Base-by-base conservation (phyloP, 2,329 filamentous ascomycete genomes). In the Fusarium sp. region DNA sequence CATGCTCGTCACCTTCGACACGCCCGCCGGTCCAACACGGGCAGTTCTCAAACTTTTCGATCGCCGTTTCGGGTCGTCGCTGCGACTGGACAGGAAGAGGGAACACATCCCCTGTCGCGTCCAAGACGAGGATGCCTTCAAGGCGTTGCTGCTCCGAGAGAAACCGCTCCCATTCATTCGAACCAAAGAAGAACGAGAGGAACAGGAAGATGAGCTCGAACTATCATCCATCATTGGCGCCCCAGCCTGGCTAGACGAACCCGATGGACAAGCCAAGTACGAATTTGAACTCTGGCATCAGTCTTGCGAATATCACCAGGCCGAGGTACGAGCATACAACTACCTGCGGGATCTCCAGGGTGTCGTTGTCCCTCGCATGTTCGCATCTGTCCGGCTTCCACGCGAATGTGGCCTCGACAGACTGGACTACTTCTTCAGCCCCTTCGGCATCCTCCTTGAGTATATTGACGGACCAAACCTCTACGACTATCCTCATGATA, bases 321-420 rank as follows among this genome's bases (percentile, higher is more conserved):
- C 18, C 2, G 53, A 56, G 10, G 20, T 22, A 8, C 3, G 7
- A 10, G 43, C 43, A 13, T 48, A 56, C 12, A 16, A 25, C 7
- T 2, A 7, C 12, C 6, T 56, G 3, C 3, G 22, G 7, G 20
- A 16, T 9, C 20, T 55, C 1, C 53, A 56, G 2, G 53, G 53
- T 3, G 10, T 6, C 4, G 1, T 3, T 0, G n/a, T 56, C n/a
- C 53, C 53, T 0, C 22, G 15, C 3, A 7, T 40, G 6, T 48
- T 8, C 2, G 53, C 43, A 3, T n/a, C 46, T 20, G 53, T 56
- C 3, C 43, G 18, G 8, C 4, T 56, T 7, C 9, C 13, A 9
- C 2, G 10, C 13, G 4, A 1, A 13, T 24, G 20, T 7, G 9
- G 16, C 20, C 0, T 1, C 5, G 1, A 15, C 5, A 16, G 12